phyloP scores from a whole-genome alignment of 108 stramenopile species.

The Parmales sp. region DNA sequence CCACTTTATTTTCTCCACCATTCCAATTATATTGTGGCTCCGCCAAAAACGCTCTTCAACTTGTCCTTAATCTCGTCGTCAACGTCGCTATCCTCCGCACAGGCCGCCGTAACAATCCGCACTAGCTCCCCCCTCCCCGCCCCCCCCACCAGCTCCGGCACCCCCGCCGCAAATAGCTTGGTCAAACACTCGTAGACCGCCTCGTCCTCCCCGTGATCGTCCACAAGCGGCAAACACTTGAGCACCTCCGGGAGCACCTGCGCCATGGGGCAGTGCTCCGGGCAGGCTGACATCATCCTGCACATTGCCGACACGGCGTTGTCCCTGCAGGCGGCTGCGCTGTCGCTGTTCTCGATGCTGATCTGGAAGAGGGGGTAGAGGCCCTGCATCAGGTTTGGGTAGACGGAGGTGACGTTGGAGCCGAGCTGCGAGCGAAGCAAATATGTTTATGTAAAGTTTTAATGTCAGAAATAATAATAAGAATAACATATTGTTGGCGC shows the following conservation, averaged over 20 bases:
- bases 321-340: constrained; percentile 68
- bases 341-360: constrained; percentile 48
- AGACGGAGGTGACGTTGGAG: constrained; percentile 42
- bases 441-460: too few relatives aligned
- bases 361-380: constrained; percentile 70
- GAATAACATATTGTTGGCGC: too few relatives aligned
- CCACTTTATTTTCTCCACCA: too few relatives aligned
- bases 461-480: too few relatives aligned
- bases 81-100: constrained; percentile 50
- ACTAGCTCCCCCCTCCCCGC: constrained; percentile 45
- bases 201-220: constrained; percentile 88
- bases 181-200: constrained; percentile 84
- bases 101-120: constrained; percentile 58
- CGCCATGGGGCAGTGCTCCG: constrained; percentile 60
- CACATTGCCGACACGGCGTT: constrained; percentile 83
- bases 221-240: constrained; percentile 71
- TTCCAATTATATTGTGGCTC: too few relatives aligned
- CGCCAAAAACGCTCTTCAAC: constrained; percentile 23
- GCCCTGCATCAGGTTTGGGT: constrained; percentile 59
- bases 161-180: constrained; percentile 71
- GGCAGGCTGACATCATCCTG: constrained; percentile 82
- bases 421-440: too few relatives aligned
- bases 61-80: constrained; percentile 69
- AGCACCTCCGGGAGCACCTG: constrained; percentile 82
- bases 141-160: constrained; percentile 57